Base-by-base conservation (phyloP, 805 yeast genomes). In the Diddensiella santjacobensis region DNA sequence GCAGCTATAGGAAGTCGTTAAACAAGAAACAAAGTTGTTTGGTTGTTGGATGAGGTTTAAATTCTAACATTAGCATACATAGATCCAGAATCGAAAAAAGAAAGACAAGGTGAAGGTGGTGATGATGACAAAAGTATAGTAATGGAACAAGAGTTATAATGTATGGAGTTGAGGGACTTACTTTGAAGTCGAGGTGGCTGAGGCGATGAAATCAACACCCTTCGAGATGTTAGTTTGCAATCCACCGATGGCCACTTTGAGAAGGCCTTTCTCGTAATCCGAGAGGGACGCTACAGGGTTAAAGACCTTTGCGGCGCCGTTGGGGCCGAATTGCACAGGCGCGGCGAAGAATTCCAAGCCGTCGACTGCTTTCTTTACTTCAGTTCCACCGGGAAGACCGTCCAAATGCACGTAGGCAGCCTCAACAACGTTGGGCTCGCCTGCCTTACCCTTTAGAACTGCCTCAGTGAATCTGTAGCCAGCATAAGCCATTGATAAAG, bases 401-500 rank as follows among this genome's bases (percentile, higher is more conserved):
- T 64, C 66, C 8, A 66, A 60, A 56, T 60, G 60, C 44, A 73
- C 73, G 56, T 65, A 73, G 19, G 79, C 54, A 44, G 77, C 74
- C 58, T 78, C 81, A 35, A 72, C 66, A 58, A 73, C 63, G 52
- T 71, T 72, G 48, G 58, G 51, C 61, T 74, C 70, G 48, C 71
- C 70, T 63, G 60, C 57, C 62, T 58, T 56, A 37, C 71, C 72
- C 57, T 65, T 61, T 48, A 72, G 65, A 35, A 71, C 70, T 54
- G 84, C 72, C 65, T 79, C 82, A 24, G 89, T 85, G 65, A 88
- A 84, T 58, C 83, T 77, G 73, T 78, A 87, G 30, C 95, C 96
- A 30, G 96, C 96, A 60, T 82, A 84, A 6, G 97, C 97, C 97
- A 90, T 91, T 24, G 96, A 86, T 57, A 90, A 75, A 31, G 98